phyloP scores from a whole-genome alignment of 1,139 yeast species.

The Blastobotrys capitulatus region DNA sequence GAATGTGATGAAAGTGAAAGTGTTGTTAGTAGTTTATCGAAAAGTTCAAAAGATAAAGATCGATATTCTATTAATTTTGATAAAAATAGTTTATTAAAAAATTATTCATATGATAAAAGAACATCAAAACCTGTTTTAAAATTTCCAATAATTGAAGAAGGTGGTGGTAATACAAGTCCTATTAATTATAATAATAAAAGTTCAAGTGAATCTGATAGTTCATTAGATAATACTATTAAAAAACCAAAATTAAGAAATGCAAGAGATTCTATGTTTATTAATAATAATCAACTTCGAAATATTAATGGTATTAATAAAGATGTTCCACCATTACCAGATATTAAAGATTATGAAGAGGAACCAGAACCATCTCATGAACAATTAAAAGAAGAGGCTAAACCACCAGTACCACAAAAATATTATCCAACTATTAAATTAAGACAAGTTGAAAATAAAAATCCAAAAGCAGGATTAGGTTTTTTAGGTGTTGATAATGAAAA shows the following conservation, averaged over 20 bases:
- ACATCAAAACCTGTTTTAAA: background rate
- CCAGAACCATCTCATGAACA: background rate
- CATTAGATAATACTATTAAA: background rate
- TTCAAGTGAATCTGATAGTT: background rate
- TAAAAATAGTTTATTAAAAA: background rate
- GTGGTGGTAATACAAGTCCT: background rate
- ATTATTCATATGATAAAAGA: background rate
- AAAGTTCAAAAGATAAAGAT: no score
- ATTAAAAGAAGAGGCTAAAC: background rate
- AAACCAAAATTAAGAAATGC: conserved; percentile 1
- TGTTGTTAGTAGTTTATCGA: background rate
- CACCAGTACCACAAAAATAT: background rate
- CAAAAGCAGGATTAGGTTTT: background rate
- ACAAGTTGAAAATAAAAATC: no score
- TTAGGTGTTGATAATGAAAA: conserved; percentile 5
- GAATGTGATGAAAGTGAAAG: background rate
- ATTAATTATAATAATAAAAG: background rate
- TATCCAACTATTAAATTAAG: background rate
- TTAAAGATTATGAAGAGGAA: background rate
- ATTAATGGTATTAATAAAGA: background rate
- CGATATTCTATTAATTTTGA: conserved; percentile 3
- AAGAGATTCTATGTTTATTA: conserved; percentile 2
- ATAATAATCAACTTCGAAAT: background rate
- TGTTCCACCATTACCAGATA: conserved; percentile 1
- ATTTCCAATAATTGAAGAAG: background rate